A percentile compares a stretch with the other conserved stretches of the same genome.
Evolutionary conservation across 2,329 filamentous ascomycete genomes (phyloP).

Genomic region (Penicillium janthinellum): DNA sequence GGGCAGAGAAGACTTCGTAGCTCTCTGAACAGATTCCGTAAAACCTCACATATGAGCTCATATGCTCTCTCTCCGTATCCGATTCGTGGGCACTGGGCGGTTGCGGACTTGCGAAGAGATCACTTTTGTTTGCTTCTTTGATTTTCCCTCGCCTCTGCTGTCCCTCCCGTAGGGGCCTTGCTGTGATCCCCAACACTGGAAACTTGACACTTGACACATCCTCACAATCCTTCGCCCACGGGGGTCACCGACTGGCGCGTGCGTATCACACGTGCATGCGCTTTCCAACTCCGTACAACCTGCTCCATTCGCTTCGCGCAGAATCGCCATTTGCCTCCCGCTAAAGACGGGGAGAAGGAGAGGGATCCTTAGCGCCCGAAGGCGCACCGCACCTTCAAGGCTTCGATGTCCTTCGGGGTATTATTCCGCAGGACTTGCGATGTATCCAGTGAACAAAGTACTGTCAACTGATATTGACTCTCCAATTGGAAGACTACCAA

Average conservation of each 20-base stretch:
- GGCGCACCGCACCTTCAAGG: not conserved
- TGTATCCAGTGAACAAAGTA: slow-evolving; percentile 3
- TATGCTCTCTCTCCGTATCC: not conserved
- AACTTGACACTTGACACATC: not conserved
- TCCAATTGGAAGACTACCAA: not conserved
- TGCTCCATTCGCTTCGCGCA: not conserved
- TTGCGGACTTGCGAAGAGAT: not conserved
- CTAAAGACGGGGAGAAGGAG: not conserved
- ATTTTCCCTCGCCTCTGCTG: slow-evolving; percentile 1
- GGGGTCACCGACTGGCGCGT: slow-evolving; percentile 16
- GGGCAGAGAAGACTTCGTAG: not conserved
- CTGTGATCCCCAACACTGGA: not conserved
- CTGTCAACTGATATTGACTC: not conserved
- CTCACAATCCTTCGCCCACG: slow-evolving; percentile 1
- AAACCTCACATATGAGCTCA: not conserved
- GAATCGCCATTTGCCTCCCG: not conserved
- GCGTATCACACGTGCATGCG: slow-evolving; percentile 17
- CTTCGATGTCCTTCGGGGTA: not conserved
- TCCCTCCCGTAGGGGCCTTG: slow-evolving; percentile 7
- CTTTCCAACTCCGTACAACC: not conserved
- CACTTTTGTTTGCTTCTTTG: not conserved
- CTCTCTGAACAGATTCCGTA: not conserved
- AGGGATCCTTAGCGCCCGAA: not conserved
- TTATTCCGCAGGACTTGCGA: not conserved
- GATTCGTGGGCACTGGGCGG: not conserved